Evolutionary conservation across 768 basidiomycete genomes (phyloP), one percentile per base, ranked within the genome.

Genomic region (Cystobasidium tubakii): DNA sequence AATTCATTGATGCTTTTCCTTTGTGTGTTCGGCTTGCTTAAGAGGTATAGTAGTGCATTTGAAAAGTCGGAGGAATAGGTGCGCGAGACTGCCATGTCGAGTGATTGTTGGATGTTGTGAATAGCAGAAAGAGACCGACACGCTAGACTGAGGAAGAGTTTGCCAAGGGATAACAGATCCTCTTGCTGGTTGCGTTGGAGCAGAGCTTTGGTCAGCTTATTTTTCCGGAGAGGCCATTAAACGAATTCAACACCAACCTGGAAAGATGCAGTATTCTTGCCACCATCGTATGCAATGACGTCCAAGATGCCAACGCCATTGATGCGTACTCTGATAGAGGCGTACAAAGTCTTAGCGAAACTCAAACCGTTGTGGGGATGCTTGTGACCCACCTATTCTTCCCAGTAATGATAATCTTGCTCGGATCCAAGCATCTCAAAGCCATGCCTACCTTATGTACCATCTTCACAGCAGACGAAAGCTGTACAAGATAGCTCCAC

Each of bases 401-500:
- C 21, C 91, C 89, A 0, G 92, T 94, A 34, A 95, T 81, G 63
- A 99, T 79, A 53, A 99, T 86, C 83, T 96, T 96, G 27, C 88
- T 89, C 10, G 87, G 85, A 75, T 98, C 96, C 25, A 98, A 82
- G 82, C 88, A 87, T 46, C 92, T 85, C 46, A 92, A 85, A 0
- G 93, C 90, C 64, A 91, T 83, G 0, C 90, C 90, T 1, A 85
- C 85, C 63, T 89, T 88, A 79, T 99, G 96, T 0, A 90, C 88
- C 55, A 86, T 86, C 81, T 89, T 92, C 81, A 98, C 87, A 0
- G 91, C 94, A 75, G 86, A 88, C 3, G 89, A 88, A 71, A 97
- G 87, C 81, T 99, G 96, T 25, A 92, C 85, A 62, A 96, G 87
- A 79, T 93, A 97, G 1, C 89, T 89, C 96, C 96, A 99, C 1